A percentile compares a stretch with the other conserved stretches of the same genome.
Conservation (phyloP, 2,329 filamentous ascomycete genomes). For the Trichoderma sp. region DNA sequence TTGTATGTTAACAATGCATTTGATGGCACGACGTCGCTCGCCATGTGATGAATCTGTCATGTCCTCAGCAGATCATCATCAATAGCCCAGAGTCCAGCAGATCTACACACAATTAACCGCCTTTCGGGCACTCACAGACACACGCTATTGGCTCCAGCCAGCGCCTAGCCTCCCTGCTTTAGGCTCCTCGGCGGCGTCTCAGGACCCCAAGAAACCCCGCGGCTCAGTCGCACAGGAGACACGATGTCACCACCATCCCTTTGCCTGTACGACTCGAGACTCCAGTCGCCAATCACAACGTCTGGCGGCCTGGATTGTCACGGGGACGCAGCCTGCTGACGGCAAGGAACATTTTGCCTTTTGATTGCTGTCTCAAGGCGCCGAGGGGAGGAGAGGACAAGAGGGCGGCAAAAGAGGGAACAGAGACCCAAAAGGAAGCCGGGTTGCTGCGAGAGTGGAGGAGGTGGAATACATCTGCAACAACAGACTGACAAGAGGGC, state of each 20-base stretch:
- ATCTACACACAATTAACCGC: background rate
- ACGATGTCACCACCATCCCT: conserved; percentile 5
- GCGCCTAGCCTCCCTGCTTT: conserved; percentile 15
- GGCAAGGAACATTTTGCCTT: background rate
- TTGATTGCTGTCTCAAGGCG: conserved; percentile 5
- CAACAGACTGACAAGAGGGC: background rate
- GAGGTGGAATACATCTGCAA: background rate
- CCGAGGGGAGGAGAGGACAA: background rate
- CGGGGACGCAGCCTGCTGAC: conserved; percentile 14
- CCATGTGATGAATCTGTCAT: conserved; percentile 9
- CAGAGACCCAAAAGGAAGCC: background rate
- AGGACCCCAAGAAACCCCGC: conserved; percentile 13
- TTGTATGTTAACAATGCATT: background rate
- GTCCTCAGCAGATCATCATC: conserved; percentile 6
- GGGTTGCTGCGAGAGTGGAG: background rate
- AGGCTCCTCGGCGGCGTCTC: background rate
- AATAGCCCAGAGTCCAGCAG: background rate
- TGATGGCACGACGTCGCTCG: background rate
- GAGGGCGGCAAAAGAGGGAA: background rate
- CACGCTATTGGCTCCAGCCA: conserved; percentile 7
- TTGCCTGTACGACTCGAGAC: background rate
- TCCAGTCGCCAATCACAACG: conserved; percentile 8
- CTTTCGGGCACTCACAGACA: background rate
- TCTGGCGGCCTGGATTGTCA: background rate
- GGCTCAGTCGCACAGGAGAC: conserved; percentile 2